Evolutionary conservation across 2,329 filamentous ascomycete species (phyloP), one percentile per base, ranked within the genome.

Genomic region (Aspergillus clavatus): DNA sequence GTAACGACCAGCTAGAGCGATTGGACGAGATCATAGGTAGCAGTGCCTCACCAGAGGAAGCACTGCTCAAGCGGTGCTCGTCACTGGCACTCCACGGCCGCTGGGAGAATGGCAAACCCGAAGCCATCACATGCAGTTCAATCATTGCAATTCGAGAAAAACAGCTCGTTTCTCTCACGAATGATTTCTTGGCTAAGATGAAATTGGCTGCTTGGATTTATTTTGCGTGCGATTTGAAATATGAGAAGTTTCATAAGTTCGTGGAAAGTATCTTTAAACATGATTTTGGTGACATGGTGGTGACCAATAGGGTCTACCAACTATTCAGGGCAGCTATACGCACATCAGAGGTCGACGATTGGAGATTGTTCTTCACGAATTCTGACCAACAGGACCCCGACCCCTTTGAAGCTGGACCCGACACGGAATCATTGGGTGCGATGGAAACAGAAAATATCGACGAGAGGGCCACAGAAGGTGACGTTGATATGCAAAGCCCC

Each of bases 11-110:
- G 31, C 44, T 51, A 7, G 24, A 67, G 68, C 64, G 73, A 2
- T 50, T 81, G 3, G 71, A 73, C 24, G 62, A 70, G 5, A 72
- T 73, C 8, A 58, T 80, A 5, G 65, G 66, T n/a, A 68, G 63
- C 8, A 74, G 71, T 8, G 52, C 60, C 2, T 71, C 68, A 2
- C 70, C 73, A 0, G 75, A 80, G 54, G 76, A 79, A 48, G 77
- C 76, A 0, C 60, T 82, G n/a, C 57, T 79, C 0, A 78, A 74
- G 57, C 55, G 74, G 51, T 60, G 69, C 54, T 62, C 70, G 35
- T 60, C 65, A 22, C 67, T 71, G 42, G 57, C 59, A 2, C 53
- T 64, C 21, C 57, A 59, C 12, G 54, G 55, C 12, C 45, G 46
- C 16, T 66, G 60, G 53, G 53, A 57, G 10, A 47, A 58, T 26